Percentiles rank a stretch among this genome's conserved stretches.
These are phyloP conservation scores for Collybia sordida DNA, from an alignment of 768 basidiomycete genomes.

Conservation along the genomic window DNA sequence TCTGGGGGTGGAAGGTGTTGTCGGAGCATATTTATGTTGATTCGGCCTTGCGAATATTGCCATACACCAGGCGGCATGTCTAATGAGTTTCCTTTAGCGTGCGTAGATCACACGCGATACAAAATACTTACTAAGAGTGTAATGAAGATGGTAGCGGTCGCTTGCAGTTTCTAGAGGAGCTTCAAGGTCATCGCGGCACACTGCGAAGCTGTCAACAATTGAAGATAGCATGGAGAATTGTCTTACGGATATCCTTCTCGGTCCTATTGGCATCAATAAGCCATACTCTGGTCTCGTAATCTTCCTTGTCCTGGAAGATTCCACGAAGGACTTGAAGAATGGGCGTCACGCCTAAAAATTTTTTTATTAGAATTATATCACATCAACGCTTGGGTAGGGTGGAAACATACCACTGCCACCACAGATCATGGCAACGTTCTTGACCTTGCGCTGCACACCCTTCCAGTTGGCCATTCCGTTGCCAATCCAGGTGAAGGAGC, in stretches of 20 bases:
- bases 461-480: constrained; percentile 34
- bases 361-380: no score
- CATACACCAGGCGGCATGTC: constrained; percentile 29
- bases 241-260: constrained; percentile 40
- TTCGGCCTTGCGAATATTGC: constrained; percentile 39
- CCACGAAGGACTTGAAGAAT: constrained; percentile 55
- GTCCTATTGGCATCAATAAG: constrained; percentile 48
- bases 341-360: constrained; percentile 37
- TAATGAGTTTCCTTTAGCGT: constrained; percentile 33
- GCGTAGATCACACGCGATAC: constrained; percentile 12
- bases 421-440: constrained; percentile 54
- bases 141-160: constrained; percentile 32
- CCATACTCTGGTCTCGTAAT: constrained; percentile 41
- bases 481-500: constrained; percentile 54
- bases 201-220: no score
- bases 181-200: constrained; percentile 51
- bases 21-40: constrained; percentile 36
- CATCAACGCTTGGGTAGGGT: no score
- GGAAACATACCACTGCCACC: constrained; percentile 47
- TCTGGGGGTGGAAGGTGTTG: constrained; percentile 38
- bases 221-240: no score
- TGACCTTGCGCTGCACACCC: constrained; percentile 31
- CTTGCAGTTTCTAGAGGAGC: constrained; percentile 23
- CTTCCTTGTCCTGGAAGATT: constrained; percentile 38
- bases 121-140: no score